Evolutionary conservation across 345 rosid genomes (phyloP).

Genomic region (Clarkia xantiana): DNA sequence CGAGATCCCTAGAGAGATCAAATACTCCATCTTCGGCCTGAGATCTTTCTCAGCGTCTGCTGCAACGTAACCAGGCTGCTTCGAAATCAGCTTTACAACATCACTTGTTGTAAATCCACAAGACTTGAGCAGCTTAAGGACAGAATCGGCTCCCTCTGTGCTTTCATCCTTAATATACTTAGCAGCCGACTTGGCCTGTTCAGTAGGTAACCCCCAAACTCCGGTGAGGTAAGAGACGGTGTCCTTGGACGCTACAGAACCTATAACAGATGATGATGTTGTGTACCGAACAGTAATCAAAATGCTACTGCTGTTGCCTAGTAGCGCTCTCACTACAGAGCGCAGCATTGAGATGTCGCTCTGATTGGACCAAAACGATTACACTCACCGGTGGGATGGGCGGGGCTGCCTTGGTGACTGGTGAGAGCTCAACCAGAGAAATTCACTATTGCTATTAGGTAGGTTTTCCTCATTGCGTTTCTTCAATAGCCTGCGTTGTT

Average conservation of each 20-base stretch:
- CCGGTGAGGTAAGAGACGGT: conserved; percentile 12
- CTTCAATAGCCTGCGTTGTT: too few relatives aligned
- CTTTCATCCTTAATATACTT: conserved; percentile 6
- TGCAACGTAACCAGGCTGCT: conserved; percentile 5
- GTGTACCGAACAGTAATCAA: too few relatives aligned
- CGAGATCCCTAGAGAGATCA: conserved; percentile 13
- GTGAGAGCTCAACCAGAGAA: too few relatives aligned
- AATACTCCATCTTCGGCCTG: conserved; percentile 18
- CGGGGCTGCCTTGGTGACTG: too few relatives aligned
- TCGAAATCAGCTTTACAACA: conserved; percentile 9
- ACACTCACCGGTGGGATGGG: too few relatives aligned
- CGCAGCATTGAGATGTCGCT: too few relatives aligned
- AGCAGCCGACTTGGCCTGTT: conserved; percentile 8
- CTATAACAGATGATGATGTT: too few relatives aligned
- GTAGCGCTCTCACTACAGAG: too few relatives aligned
- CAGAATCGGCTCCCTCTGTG: conserved; percentile 7
- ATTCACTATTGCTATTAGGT: too few relatives aligned
- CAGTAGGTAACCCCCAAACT: conserved; percentile 17
- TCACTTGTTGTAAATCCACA: conserved; percentile 11
- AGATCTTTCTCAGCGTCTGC: conserved; percentile 12
- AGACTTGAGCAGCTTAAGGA: conserved; percentile 13
- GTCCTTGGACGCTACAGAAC: neutral
- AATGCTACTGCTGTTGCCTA: too few relatives aligned
- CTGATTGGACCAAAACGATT: too few relatives aligned
- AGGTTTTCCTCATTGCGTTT: too few relatives aligned